Percentiles rank a stretch among this genome's conserved stretches.
These are phyloP conservation scores for Floccularia luteovirens DNA, from an alignment of 768 basidiomycete species.

Conservation along the genomic window DNA sequence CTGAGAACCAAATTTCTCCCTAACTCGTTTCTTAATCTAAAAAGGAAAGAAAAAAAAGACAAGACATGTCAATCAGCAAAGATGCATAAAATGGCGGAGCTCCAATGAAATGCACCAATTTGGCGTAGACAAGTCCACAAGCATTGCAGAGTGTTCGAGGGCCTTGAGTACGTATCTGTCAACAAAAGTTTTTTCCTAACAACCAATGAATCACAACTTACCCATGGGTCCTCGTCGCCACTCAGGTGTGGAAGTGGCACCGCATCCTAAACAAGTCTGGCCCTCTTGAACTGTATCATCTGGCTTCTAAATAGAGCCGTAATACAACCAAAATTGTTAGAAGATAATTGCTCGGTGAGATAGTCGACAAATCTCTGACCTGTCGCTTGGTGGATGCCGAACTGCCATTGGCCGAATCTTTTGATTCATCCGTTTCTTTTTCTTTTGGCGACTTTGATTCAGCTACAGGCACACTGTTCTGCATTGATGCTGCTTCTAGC, in stretches of 20 bases:
- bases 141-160: constrained; percentile 82
- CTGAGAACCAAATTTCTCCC: constrained; percentile 6
- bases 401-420: constrained; percentile 4
- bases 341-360: neutral
- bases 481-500: constrained; percentile 29
- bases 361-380: constrained; percentile 3
- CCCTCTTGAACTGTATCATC: constrained; percentile 46
- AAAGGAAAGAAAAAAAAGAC: neutral
- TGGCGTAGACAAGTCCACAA: constrained; percentile 82
- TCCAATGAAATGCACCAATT: constrained; percentile 55
- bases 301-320: constrained; percentile 16
- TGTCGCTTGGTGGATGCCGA: constrained; percentile 10
- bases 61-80: constrained; percentile 2
- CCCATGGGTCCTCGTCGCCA: constrained; percentile 82
- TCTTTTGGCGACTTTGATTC: constrained; percentile 6
- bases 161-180: constrained; percentile 29
- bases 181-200: neutral
- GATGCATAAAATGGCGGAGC: constrained; percentile 6
- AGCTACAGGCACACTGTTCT: constrained; percentile 3
- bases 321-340: neutral
- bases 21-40: constrained; percentile 11
- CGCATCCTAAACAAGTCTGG: constrained; percentile 76
- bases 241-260: constrained; percentile 80
- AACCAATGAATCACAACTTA: constrained; percentile 18
- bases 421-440: constrained; percentile 6